phyloP scores from a whole-genome alignment of 331 rosid species.

The Pyracantha coccinea region DNA sequence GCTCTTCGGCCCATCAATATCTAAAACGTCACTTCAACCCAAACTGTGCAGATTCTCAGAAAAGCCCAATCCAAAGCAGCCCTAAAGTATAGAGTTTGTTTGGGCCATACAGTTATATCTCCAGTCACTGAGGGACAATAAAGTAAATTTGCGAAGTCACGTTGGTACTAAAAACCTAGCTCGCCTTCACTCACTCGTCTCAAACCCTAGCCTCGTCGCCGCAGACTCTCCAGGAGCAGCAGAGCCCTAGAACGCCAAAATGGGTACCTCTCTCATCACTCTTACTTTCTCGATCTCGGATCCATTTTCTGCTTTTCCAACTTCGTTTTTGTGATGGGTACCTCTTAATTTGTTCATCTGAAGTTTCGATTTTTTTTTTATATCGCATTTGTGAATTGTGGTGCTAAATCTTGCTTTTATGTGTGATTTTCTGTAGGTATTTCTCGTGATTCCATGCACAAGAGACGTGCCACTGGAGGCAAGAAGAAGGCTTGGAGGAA shows the following conservation, averaged over 20 bases:
- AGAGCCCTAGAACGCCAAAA: conserved; percentile 18
- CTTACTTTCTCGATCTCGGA: background rate
- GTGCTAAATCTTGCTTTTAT: conserved; percentile 1
- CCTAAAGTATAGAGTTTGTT: background rate
- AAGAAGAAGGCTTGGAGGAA: conserved; percentile 78
- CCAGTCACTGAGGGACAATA: background rate
- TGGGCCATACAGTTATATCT: background rate
- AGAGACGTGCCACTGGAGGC: conserved; percentile 77
- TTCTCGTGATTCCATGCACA: conserved; percentile 79
- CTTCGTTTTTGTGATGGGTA: background rate
- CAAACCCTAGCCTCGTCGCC: conserved; percentile 10
- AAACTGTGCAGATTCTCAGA: background rate
- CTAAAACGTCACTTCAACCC: background rate
- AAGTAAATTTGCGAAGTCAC: background rate
- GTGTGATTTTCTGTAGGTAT: conserved; percentile 26
- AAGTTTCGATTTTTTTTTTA: background rate
- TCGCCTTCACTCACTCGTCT: background rate
- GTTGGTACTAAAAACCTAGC: conserved; percentile 9
- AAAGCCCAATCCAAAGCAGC: background rate
- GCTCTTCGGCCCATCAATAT: background rate
- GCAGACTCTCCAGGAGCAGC: background rate
- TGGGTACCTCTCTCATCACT: conserved; percentile 29
- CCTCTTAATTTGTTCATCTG: background rate
- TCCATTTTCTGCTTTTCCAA: background rate
- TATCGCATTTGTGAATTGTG: background rate